Percentiles rank a stretch among this genome's conserved stretches.
Conservation (phyloP, 768 basidiomycete species). For the Mrakia frigida region DNA sequence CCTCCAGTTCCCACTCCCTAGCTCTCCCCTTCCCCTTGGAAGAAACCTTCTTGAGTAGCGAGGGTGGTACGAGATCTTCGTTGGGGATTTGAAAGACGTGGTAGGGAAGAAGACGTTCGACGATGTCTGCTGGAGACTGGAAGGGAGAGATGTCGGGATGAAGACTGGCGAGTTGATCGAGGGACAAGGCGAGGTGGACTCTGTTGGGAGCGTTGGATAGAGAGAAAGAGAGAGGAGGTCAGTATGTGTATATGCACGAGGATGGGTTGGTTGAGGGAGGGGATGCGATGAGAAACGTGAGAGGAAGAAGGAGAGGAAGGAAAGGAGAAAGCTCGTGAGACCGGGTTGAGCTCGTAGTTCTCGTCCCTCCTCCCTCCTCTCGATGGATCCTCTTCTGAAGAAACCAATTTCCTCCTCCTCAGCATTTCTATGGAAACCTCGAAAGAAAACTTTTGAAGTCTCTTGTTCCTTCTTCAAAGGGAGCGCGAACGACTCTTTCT, state of each 20-base stretch:
- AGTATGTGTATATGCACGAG: no score
- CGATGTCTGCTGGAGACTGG: slow-evolving; percentile 55
- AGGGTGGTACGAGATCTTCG: slow-evolving; percentile 53
- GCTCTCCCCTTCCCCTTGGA: slow-evolving; percentile 60
- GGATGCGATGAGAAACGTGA: neutral
- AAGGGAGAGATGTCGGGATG: slow-evolving; percentile 70
- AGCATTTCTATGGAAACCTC: no score
- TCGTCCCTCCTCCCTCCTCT: no score
- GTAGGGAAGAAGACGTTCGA: slow-evolving; percentile 70
- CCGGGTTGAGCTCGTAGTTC: neutral
- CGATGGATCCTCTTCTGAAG: no score
- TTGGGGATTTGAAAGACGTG: slow-evolving; percentile 71
- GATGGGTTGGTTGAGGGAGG: neutral
- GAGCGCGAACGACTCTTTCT: neutral
- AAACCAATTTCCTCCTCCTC: no score
- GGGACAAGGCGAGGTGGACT: slow-evolving; percentile 48
- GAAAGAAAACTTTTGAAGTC: no score
- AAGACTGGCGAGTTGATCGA: slow-evolving; percentile 59
- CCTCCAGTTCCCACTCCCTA: slow-evolving; percentile 39
- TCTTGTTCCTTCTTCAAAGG: no score
- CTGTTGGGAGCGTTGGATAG: neutral
- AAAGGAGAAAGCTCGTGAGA: no score
- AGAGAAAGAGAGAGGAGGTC: neutral
- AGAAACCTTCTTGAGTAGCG: slow-evolving; percentile 45
- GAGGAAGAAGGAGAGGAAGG: no score